phyloP scores from a whole-genome alignment of 805 yeast genomes.

The Hyphopichia homilentoma region DNA sequence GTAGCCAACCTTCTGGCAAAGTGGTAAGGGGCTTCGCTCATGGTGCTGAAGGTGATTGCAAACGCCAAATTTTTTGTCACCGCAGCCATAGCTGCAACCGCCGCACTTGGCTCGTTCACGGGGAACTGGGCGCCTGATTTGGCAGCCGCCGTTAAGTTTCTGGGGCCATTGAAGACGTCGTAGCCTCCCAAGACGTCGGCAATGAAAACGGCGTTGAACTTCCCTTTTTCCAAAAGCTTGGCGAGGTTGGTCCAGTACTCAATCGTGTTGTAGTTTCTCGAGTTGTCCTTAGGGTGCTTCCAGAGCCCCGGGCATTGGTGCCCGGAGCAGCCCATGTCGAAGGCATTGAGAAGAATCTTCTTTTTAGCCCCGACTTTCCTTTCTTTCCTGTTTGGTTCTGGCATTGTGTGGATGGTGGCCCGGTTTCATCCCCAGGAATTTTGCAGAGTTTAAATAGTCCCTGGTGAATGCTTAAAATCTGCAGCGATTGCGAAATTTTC shows the following conservation, averaged over 20 bases:
- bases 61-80: slow-evolving; percentile 38
- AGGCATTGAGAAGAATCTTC: slow-evolving; percentile 31
- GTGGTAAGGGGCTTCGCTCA: slow-evolving; percentile 40
- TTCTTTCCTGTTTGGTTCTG: background rate
- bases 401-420: too few relatives aligned
- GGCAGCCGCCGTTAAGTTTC: slow-evolving; percentile 33
- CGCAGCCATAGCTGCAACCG: slow-evolving; percentile 40
- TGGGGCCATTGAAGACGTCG: slow-evolving; percentile 41
- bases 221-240: slow-evolving; percentile 34
- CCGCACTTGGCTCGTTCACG: slow-evolving; percentile 34
- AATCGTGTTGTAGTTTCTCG: slow-evolving; percentile 20
- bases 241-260: slow-evolving; percentile 35
- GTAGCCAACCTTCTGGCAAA: slow-evolving; percentile 43
- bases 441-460: too few relatives aligned
- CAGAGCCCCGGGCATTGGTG: slow-evolving; percentile 25
- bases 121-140: slow-evolving; percentile 31
- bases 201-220: slow-evolving; percentile 34
- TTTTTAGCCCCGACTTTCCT: slow-evolving; percentile 6
- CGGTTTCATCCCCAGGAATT: too few relatives aligned
- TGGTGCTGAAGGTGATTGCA: slow-evolving; percentile 41
- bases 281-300: slow-evolving; percentile 32
- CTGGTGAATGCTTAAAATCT: too few relatives aligned
- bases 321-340: slow-evolving; percentile 26
- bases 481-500: too few relatives aligned
- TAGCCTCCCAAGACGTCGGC: slow-evolving; percentile 41